phyloP scores from a whole-genome alignment of 176 grass and related monocot species.

The Oryza punctata region DNA sequence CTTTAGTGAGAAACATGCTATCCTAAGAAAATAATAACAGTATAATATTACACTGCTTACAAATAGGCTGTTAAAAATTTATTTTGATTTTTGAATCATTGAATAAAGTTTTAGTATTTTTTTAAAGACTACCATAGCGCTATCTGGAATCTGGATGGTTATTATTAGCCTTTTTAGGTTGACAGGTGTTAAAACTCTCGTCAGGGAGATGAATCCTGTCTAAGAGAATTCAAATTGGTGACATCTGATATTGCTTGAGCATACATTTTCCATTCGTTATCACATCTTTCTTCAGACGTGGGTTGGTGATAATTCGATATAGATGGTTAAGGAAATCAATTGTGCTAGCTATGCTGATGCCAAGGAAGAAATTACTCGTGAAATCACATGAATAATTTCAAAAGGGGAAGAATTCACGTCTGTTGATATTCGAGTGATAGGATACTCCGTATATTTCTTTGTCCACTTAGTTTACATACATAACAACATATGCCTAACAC shows the following conservation, averaged over 20 bases:
- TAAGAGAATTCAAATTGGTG: not conserved
- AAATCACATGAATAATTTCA: not conserved
- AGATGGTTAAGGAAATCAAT: too few species aligned
- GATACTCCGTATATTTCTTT: not conserved
- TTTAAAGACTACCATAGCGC: too few species aligned
- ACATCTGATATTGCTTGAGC: not conserved
- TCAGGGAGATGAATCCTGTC: not conserved
- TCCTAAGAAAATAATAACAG: not conserved
- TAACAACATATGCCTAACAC: not conserved
- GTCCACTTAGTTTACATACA: conserved; percentile 21
- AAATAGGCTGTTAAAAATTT: too few species aligned
- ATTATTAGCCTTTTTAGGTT: not conserved
- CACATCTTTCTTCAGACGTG: not conserved
- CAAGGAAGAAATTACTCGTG: not conserved
- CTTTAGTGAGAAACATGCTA: not conserved
- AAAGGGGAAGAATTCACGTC: not conserved
- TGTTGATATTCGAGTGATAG: not conserved
- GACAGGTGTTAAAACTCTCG: not conserved
- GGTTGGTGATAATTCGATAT: too few species aligned
- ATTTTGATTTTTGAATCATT: too few species aligned
- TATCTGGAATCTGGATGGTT: not conserved
- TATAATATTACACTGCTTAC: not conserved
- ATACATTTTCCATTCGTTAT: not conserved
- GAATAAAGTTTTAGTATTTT: too few species aligned
- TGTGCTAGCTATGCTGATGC: not conserved